Evolutionary conservation across 805 yeast genomes (phyloP), one percentile per base, ranked within the genome.

Genomic region (Blastobotrys mokoenaii): DNA sequence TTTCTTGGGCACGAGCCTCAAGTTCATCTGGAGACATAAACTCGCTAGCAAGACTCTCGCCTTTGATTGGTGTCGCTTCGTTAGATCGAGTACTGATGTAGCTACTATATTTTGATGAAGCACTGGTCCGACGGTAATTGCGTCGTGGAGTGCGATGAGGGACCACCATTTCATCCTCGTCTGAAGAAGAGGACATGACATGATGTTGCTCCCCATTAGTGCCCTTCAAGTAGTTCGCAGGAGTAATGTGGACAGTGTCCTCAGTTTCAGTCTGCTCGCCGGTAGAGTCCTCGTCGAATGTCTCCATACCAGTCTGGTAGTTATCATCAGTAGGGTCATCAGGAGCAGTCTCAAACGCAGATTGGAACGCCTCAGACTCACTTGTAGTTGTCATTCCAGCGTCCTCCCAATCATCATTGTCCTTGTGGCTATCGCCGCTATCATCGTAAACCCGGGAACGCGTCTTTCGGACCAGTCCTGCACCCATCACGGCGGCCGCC

Each of bases 201-300:
- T 7, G 16, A 22, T 22, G 27, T 4, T 22, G 27, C 7, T 22
- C 27, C 27, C 27, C 27, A 22, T 22, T 22, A 8, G 27, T 8
- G 27, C 27, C 27, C 25, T 20, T 18, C 33, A n/a, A 17, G 14
- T 15, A n/a, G 17, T n/a, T 25, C 18, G 12, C n/a, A 20, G 41
- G 29, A 11, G 32, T 12, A 25, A 12, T 11, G 17, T 25, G 17
- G 14, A 20, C 18, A 6, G 40, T 20, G 40, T 10, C 29, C 38
- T 62, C 66, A 16, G 62, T 59, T 41, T 62, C 66, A 2, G 65
- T 61, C 33, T 54, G 52, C 17, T 51, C 59, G 31, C 52, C 64
- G 3, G 44, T 50, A 18, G 51, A 51, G 10, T 37, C 45, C 39
- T 49, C 58, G 11, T 48, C 55, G 43, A 54, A 43, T 11, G 63